Evolutionary conservation across 2,329 filamentous ascomycete species (phyloP).

Genomic region (Colletotrichum orchidophilum): DNA sequence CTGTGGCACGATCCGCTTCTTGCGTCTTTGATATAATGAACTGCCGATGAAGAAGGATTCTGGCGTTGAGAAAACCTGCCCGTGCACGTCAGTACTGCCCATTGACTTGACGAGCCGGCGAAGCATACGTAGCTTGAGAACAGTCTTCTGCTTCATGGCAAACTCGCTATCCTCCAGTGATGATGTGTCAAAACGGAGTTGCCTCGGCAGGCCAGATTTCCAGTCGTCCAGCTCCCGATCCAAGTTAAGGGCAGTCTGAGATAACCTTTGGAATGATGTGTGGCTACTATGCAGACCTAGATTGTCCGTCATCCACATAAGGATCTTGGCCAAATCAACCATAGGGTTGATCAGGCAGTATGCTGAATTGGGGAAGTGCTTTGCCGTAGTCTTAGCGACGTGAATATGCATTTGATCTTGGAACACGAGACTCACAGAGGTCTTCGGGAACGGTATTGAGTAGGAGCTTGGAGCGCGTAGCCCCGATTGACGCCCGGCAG

Average conservation of each 20-base stretch:
- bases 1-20: conserved; percentile 16
- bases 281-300: conserved; percentile 23
- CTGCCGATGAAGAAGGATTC: conserved; percentile 23
- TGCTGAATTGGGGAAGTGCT: conserved; percentile 25
- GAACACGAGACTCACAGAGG: conserved; percentile 1
- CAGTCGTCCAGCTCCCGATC: conserved; percentile 25
- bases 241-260: conserved; percentile 19
- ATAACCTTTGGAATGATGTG: conserved; percentile 19
- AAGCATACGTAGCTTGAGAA: conserved; percentile 21
- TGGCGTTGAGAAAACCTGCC: conserved; percentile 23
- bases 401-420: background rate
- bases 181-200: conserved; percentile 20
- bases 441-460: conserved; percentile 26
- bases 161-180: conserved; percentile 30
- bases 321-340: conserved; percentile 30
- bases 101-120: rapidly evolving
- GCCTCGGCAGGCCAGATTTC: conserved; percentile 12
- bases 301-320: conserved; percentile 34
- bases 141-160: conserved; percentile 29
- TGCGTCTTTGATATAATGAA: conserved; percentile 21
- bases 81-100: background rate
- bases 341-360: conserved; percentile 29
- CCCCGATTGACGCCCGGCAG: conserved; percentile 25
- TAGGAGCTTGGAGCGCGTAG: conserved; percentile 17
- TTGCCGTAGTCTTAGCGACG: background rate